Base-by-base conservation (phyloP, 2,329 filamentous ascomycete genomes). In the Anisogramma anomala region DNA sequence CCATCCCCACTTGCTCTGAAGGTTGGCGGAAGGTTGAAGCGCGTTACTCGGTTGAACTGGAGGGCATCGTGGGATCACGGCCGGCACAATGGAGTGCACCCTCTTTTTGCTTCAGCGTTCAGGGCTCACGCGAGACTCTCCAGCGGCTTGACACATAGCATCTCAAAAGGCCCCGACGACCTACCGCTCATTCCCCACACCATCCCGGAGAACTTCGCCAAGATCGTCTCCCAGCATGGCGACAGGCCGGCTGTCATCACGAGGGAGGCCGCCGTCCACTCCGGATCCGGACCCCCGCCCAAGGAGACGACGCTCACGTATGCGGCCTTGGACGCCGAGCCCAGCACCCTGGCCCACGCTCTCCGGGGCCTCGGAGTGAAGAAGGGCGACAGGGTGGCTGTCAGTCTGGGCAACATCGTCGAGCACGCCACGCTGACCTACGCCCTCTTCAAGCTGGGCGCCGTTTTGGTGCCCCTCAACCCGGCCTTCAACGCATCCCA, bases 391-490 rank as follows among this genome's bases (percentile, higher is more conserved):
- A 73, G 86, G 23, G 84, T 96, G 9, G 88, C 84, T 11, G 77
- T 95, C 19, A 89, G 81, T 46, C 65, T 95, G 38, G 89, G 89
- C 13, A 96, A 94, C 60, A 80, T 78, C 31, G 67, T 81, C 51
- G 87, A 94, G 59, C 89, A 85, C 57, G 85, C 84, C 3, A 79
- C 81, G 36, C 71, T 91, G 15, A 89, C 82, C 5, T 96, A 96
- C 61, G 88, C 88, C 1, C 60, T 91, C 41, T 94, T 89, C 67
- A 96, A 96, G 61, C 72, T 96, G 8, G 91, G 91, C n/a, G 89
- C 85, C 18, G 76, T 96, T 37, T 67, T 96, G 48, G 88, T 94
- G n/a, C 91, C 89, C 0, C 64, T 96, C 18, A 96, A 98, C 58
- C 89, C 88, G 15, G 81, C 77, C 2, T 96, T 96, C 67, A 94